Base-by-base conservation (phyloP, 148 eudicot species). In the Vaccinium darrowii region DNA sequence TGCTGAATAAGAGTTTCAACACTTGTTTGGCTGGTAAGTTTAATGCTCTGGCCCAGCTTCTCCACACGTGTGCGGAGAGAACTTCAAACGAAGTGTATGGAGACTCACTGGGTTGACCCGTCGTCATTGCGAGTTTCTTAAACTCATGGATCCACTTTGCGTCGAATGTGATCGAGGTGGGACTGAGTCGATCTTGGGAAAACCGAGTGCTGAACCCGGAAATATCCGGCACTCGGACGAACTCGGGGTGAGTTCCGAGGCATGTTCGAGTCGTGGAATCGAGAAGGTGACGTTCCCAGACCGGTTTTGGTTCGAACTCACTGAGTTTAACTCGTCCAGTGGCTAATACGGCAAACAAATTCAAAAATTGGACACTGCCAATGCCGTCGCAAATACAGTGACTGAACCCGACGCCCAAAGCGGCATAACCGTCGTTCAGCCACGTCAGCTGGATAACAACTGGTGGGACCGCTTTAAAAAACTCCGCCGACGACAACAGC, bases 391-490 rank as follows among this genome's bases (percentile, higher is more conserved):
- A 90, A 5, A 95, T 7, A 25, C 93, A 90, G 79, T 95, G 98
- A 30, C 87, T 92, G 54, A 95, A 95, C 69, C 97, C 97, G 21
- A 90, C 88, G 8, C 84, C 92, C 36, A 93, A 16, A 0, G 92
- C 90, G 0, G 90, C 95, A 4, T 88, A 89, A 8, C 92, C 95
- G 72, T 92, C 94, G 5, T 90, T 76, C 1, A 95, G 94, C 98
- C 98, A 95, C 63, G 98, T 95, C 84, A 95, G 93, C 92, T 93
- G 98, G 21, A 92, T 91, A 5, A 90, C 92, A 2, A 93, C 62
- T 0, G 92, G 92, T 73, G 97, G 97, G 57, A 79, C 91, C 80
- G 95, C 90, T 7, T 84, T 87, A 19, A 93, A 89, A 0, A 92
- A 91, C 52, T 93, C 95, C 23, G 84, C 89, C 77, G 92, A 89